These are phyloP conservation scores for Cladosporium sp. DNA, from an alignment of 2,329 filamentous ascomycete species.

Conservation along the genomic window DNA sequence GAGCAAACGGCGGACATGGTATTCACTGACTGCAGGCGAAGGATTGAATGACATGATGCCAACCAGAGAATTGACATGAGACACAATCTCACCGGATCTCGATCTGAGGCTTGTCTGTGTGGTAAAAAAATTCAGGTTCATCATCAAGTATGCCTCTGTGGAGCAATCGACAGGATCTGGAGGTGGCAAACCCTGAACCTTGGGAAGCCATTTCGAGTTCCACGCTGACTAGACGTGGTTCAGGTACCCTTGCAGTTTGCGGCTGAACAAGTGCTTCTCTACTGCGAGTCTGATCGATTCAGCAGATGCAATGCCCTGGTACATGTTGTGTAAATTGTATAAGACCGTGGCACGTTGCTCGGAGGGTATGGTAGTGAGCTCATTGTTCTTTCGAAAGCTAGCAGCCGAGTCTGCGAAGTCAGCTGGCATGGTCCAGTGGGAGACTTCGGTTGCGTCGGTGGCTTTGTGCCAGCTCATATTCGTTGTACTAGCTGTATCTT, in stretches of 20 bases:
- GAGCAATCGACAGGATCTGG: neutral
- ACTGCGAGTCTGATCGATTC: neutral
- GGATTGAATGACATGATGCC: neutral
- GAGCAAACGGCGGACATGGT: neutral
- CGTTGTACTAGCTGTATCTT: neutral
- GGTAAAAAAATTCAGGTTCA: neutral
- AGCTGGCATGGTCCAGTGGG: neutral
- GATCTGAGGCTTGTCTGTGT: neutral
- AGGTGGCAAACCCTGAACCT: neutral
- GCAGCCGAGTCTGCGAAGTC: neutral
- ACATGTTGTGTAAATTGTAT: neutral
- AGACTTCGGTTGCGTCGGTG: neutral
- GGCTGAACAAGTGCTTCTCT: neutral
- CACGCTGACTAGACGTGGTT: neutral
- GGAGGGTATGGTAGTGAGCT: neutral
- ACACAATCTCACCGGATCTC: neutral
- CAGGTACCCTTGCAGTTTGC: neutral
- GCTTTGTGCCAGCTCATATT: neutral
- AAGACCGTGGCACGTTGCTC: neutral
- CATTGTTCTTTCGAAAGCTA: neutral
- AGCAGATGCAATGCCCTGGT: neutral
- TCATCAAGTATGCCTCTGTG: neutral
- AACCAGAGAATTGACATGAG: neutral
- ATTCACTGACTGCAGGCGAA: neutral
- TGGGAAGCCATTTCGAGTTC: neutral